A percentile compares a stretch with the other conserved stretches of the same genome.
Conservation (phyloP, 139 green algal genomes). For the Trebouxia sp. region DNA sequence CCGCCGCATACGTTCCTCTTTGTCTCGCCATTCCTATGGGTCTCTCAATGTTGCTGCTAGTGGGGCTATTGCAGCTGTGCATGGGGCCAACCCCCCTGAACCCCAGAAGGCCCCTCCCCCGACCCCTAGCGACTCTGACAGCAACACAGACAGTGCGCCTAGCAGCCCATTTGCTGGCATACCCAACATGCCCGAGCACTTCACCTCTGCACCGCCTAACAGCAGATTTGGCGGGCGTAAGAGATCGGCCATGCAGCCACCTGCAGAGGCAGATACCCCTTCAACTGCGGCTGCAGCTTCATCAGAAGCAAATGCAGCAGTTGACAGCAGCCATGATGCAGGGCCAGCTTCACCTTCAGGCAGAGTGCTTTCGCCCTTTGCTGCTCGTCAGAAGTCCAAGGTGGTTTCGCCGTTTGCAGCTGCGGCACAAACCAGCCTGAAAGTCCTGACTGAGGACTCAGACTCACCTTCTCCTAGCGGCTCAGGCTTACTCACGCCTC, state of each 20-base stretch:
- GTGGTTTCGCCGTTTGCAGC: constrained; percentile 16
- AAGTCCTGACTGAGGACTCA: neutral
- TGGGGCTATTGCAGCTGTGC: neutral
- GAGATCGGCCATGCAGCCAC: neutral
- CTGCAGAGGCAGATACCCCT: neutral
- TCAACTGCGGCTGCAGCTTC: neutral
- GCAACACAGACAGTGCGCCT: neutral
- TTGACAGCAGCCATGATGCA: neutral
- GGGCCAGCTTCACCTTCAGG: neutral
- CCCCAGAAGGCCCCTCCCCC: neutral
- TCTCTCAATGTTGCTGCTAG: neutral
- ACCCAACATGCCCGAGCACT: neutral
- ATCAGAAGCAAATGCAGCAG: neutral
- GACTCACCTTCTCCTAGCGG: too few species aligned
- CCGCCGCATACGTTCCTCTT: constrained; percentile 23
- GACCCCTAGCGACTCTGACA: neutral
- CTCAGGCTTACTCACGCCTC: neutral
- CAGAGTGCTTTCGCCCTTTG: neutral
- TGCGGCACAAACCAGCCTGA: neutral
- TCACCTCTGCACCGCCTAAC: constrained; percentile 4
- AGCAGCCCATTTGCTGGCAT: neutral
- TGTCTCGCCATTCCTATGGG: neutral
- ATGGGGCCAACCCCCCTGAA: neutral
- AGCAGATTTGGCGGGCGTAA: neutral
- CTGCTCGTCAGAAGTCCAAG: neutral